Percentiles rank a stretch among this genome's conserved stretches.
Evolutionary conservation across 225 moss, liverwort and hornwort genomes (phyloP).

Genomic region (Takakia lepidozioides): DNA sequence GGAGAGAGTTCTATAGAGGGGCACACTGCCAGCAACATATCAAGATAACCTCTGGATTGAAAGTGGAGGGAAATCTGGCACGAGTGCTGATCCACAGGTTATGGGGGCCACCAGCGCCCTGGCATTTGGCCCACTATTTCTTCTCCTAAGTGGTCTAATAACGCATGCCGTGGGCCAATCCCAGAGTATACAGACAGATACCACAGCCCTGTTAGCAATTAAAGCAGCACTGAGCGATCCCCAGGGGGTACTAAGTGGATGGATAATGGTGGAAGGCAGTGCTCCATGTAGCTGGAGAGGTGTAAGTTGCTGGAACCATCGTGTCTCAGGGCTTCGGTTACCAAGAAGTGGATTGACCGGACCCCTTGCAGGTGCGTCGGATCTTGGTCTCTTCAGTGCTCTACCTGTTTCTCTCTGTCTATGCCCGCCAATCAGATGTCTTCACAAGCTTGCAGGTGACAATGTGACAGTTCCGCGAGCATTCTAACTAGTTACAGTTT

Average conservation of each 20-base stretch:
- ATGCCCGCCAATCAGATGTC: too few species aligned
- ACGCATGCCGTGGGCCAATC: too few species aligned
- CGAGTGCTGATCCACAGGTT: too few species aligned
- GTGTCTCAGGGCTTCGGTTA: constrained; percentile 29
- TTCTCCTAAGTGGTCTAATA: too few species aligned
- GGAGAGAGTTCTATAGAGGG: too few species aligned
- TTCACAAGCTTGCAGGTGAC: background rate
- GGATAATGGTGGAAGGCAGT: constrained; percentile 15
- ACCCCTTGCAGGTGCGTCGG: constrained; percentile 37
- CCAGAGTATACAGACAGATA: constrained; percentile 18
- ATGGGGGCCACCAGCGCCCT: too few species aligned
- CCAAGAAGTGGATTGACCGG: constrained; percentile 41
- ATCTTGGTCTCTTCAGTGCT: background rate
- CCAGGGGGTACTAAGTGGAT: constrained; percentile 21
- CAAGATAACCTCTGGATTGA: too few species aligned
- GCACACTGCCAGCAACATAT: too few species aligned
- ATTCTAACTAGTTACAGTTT: too few species aligned
- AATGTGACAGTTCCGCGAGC: too few species aligned
- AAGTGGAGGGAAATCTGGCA: too few species aligned
- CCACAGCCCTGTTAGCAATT: constrained; percentile 34
- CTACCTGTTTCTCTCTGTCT: background rate
- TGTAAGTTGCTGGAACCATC: constrained; percentile 29
- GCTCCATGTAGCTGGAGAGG: constrained; percentile 58
- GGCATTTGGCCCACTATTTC: too few species aligned
- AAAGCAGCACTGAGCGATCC: constrained; percentile 43